These are phyloP conservation scores for Myriosclerotinia scirpicola DNA, from an alignment of 2,329 filamentous ascomycete genomes.

Conservation along the genomic window DNA sequence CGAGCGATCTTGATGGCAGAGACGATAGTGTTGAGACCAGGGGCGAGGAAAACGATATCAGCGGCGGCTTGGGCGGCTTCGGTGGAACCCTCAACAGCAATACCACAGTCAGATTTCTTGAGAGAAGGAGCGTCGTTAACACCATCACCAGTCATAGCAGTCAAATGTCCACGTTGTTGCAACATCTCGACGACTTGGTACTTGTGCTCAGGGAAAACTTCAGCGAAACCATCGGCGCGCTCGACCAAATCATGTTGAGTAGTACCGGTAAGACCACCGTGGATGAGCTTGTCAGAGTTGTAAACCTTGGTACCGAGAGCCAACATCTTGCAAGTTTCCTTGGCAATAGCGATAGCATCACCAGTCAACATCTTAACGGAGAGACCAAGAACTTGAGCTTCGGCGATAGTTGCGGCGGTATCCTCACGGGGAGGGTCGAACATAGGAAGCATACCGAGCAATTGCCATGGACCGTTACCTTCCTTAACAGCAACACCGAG, in stretches of 20 bases:
- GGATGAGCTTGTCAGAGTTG: constrained; percentile 75
- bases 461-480: constrained; percentile 68
- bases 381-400: constrained; percentile 74
- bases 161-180: constrained; percentile 88
- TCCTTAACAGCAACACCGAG: constrained; percentile 78
- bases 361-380: constrained; percentile 81
- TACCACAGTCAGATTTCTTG: constrained; percentile 93
- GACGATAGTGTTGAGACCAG: constrained; percentile 88
- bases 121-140: constrained; percentile 91
- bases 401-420: constrained; percentile 74
- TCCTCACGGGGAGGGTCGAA: constrained; percentile 79
- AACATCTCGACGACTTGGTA: constrained; percentile 93
- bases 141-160: constrained; percentile 95
- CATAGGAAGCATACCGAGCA: constrained; percentile 76
- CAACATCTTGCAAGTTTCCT: constrained; percentile 82
- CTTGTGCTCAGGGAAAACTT: constrained; percentile 95
- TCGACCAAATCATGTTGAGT: constrained; percentile 76
- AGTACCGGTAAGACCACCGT: constrained; percentile 71
- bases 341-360: constrained; percentile 76
- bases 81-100: constrained; percentile 88
- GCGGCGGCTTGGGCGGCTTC: constrained; percentile 88
- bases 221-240: constrained; percentile 91
- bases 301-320: constrained; percentile 78
- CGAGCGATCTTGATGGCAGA: constrained; percentile 90
- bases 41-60: constrained; percentile 91